Conservation (phyloP, 805 yeast species). For the Barnettozyma populi region DNA sequence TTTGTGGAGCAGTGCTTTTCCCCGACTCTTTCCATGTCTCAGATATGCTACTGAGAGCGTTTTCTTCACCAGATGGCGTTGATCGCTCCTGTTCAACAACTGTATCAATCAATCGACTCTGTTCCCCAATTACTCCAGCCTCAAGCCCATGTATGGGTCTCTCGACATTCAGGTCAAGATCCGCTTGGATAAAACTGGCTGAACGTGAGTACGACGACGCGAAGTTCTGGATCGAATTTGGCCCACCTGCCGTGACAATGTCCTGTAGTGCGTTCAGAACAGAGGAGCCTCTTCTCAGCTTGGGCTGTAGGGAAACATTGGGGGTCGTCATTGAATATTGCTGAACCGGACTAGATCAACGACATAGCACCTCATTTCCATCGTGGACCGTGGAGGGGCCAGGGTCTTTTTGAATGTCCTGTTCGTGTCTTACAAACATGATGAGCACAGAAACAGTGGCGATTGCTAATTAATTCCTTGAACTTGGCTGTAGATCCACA, state of each 20-base stretch:
- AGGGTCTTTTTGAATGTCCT: too few relatives aligned
- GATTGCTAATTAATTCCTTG: too few relatives aligned
- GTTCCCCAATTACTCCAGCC: constrained; percentile 12
- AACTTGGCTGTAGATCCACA: too few relatives aligned
- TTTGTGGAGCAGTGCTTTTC: constrained; percentile 64
- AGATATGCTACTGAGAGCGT: constrained; percentile 14
- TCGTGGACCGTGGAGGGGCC: too few relatives aligned
- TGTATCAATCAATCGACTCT: constrained; percentile 8
- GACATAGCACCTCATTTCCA: too few relatives aligned
- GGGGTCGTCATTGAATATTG: not conserved
- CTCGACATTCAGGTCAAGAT: constrained; percentile 21
- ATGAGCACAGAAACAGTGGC: too few relatives aligned
- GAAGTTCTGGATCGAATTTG: constrained; percentile 22
- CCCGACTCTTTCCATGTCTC: constrained; percentile 21
- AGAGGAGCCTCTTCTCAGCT: constrained; percentile 8
- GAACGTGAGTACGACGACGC: constrained; percentile 24
- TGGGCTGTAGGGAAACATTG: not conserved
- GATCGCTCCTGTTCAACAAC: constrained; percentile 1
- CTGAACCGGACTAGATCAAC: too few relatives aligned
- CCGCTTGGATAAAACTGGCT: constrained; percentile 24
- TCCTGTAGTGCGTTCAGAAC: constrained; percentile 24
- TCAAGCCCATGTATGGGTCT: constrained; percentile 15
- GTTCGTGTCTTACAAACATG: too few relatives aligned
- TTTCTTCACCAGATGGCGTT: not conserved
- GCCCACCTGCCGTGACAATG: constrained; percentile 20